phyloP scores from a whole-genome alignment of 305 asterid genomes.

The Solanum hybrid region DNA sequence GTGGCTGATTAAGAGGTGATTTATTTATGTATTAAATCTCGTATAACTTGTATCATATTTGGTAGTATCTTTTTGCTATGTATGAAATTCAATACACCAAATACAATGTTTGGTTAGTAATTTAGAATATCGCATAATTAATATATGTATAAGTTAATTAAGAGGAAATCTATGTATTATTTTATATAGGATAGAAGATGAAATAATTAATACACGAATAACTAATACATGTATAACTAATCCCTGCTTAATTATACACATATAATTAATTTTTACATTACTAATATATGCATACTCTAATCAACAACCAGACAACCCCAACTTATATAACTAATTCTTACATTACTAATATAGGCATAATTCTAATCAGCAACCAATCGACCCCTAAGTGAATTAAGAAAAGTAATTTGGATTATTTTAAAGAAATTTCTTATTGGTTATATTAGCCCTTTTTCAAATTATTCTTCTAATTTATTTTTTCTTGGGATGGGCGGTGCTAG shows the following conservation, averaged over 20 bases:
- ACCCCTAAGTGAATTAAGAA: not conserved
- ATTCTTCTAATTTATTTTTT: not conserved
- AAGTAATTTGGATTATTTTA: not conserved
- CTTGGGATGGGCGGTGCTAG: not conserved
- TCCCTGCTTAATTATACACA: not conserved
- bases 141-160: not conserved
- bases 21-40: not conserved
- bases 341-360: not conserved
- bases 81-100: not conserved
- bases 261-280: too few relatives aligned
- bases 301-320: not conserved
- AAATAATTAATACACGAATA: not conserved
- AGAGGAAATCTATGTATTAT: not conserved
- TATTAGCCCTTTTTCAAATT: not conserved
- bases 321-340: not conserved
- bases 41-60: not conserved
- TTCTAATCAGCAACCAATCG: not conserved
- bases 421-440: not conserved
- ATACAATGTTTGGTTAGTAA: not conserved
- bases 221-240: too few relatives aligned
- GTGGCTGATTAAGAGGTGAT: not conserved
- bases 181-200: not conserved
- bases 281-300: not conserved
- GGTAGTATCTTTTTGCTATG: not conserved
- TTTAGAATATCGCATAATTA: not conserved